Evolutionary conservation across 768 basidiomycete genomes (phyloP).

Genomic region (Russula sp.): DNA sequence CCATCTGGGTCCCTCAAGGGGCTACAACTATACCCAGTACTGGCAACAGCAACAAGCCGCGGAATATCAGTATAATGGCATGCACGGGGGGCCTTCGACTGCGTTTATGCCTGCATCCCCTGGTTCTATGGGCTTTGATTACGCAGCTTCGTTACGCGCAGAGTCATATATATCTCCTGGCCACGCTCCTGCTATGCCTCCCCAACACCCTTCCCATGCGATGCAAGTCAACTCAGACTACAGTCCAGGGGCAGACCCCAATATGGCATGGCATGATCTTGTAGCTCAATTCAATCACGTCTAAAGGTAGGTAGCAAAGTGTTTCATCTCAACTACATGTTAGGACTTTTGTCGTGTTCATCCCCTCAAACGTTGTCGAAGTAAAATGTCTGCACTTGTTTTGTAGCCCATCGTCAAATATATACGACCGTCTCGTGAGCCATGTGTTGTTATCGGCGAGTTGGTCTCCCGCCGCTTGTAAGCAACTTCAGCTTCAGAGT

Average conservation of each 20-base stretch:
- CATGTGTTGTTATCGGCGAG: neutral
- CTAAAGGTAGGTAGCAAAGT: constrained; percentile 7
- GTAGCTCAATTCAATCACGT: constrained; percentile 23
- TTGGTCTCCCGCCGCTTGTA: neutral
- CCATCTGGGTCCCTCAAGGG: constrained; percentile 4
- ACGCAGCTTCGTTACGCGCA: constrained; percentile 19
- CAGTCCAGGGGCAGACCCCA: constrained; percentile 18
- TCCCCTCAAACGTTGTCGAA: constrained; percentile 1
- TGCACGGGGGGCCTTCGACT: constrained; percentile 5
- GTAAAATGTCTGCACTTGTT: constrained; percentile 8
- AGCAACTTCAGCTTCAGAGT: neutral
- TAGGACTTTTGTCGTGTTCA: neutral
- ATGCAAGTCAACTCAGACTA: constrained; percentile 18
- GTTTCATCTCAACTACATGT: neutral
- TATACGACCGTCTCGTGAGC: constrained; percentile 5
- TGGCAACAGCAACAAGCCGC: constrained; percentile 18
- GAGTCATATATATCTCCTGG: constrained; percentile 16
- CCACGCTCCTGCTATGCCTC: constrained; percentile 4
- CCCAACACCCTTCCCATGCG: neutral
- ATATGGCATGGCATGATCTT: constrained; percentile 21
- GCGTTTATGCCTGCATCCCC: constrained; percentile 13
- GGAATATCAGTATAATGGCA: constrained; percentile 13
- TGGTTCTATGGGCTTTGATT: constrained; percentile 21
- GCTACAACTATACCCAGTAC: constrained; percentile 20
- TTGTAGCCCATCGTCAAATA: constrained; percentile 15